Evolutionary conservation across 2,329 filamentous ascomycete species (phyloP).

Genomic region (Phialocephala subalpina): DNA sequence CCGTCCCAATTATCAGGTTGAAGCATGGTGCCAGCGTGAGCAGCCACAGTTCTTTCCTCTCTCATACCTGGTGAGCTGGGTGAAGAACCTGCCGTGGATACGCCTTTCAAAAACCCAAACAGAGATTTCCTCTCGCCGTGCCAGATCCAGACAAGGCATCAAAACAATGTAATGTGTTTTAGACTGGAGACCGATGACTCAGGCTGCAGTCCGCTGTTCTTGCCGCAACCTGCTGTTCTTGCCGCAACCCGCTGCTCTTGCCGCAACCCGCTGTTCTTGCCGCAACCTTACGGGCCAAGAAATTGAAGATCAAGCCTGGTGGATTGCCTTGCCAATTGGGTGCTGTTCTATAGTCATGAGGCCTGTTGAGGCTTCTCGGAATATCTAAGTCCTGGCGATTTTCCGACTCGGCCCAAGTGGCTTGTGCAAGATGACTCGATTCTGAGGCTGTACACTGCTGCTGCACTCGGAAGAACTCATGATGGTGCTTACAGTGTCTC

Average conservation of each 20-base stretch:
- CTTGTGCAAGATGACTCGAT: slow-evolving; percentile 6
- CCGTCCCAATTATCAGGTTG: not conserved
- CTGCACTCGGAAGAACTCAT: not conserved
- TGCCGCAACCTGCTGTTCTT: no score
- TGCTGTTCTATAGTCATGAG: no score
- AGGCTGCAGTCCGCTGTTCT: not conserved
- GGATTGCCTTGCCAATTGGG: not conserved
- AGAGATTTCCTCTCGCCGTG: not conserved
- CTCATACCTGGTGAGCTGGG: no score
- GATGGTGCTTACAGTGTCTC: not conserved
- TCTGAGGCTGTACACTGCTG: not conserved
- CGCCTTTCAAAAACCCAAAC: not conserved
- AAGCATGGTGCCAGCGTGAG: no score
- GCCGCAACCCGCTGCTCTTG: no score
- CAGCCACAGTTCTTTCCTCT: no score
- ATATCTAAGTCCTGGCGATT: no score
- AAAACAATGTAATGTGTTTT: no score
- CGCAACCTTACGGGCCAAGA: not conserved
- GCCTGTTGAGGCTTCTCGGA: no score
- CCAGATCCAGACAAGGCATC: not conserved
- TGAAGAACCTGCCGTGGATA: not conserved
- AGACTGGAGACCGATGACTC: not conserved
- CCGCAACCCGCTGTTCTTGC: no score
- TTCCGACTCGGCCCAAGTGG: no score
- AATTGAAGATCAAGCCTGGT: not conserved